Evolutionary conservation across 225 moss, liverwort and hornwort genomes (phyloP), one percentile per base, ranked within the genome.

Genomic region (Marchantia polymorpha): DNA sequence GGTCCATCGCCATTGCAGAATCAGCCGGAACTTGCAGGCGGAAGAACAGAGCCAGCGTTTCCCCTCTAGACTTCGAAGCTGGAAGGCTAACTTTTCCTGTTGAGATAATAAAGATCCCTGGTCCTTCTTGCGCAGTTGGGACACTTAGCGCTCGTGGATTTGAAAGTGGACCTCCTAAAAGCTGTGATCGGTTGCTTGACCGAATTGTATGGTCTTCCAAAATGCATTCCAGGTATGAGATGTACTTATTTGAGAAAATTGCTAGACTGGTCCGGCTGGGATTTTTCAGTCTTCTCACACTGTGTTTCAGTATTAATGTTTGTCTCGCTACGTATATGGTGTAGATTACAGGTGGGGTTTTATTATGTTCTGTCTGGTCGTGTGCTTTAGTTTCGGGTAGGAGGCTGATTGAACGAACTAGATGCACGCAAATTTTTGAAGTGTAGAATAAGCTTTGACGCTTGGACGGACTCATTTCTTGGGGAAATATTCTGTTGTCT

Each of bases 141-240:
- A 53, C 55, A 13, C 25, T 66, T 72, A 26, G 66, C 15, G 12
- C 51, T 0, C 23, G 60, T n/a, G 39, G 17, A 6, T 5, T 14
- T 25, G 31, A 60, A 52, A 22, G 63, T 54, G 54, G 54, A 79
- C 72, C 70, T 53, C 52, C 69, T 6, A 52, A 27, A 23, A 67
- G 11, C 10, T 67, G 60, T 53, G 59, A 74, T 27, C 19, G 52
- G 59, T 53, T 75, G 19, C 13, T 69, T 27, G 78, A 81, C 26
- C 23, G 85, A 60, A 50, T 59, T 47, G 72, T 81, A 17, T 78
- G 64, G 73, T 50, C 77, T 66, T 9, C 50, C 27, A 80, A 22
- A 29, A 77, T 49, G 65, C 80, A 81, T 26, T 78, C 52, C 30
- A 79, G 78, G 78, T 79, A 70, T 25, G 50, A 48, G 20, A 22